A percentile compares a stretch with the other conserved stretches of the same genome.
Conservation (phyloP, 139 green algal species). For the Pseudopediastrum boryanum region DNA sequence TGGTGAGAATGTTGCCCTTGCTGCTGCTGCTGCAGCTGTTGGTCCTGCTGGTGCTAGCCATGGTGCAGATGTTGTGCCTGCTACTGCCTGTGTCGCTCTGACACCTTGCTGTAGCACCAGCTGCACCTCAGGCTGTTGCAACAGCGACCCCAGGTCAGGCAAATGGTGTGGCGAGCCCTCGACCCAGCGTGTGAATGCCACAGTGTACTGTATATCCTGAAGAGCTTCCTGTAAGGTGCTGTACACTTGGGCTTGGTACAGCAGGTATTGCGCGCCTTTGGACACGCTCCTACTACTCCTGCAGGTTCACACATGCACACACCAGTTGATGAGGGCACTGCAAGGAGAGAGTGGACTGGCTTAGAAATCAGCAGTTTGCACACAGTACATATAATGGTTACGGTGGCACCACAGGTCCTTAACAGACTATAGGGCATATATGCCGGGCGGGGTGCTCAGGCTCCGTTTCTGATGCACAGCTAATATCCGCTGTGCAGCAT, state of each 20-base stretch:
- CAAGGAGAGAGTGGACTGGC: slow-evolving; percentile 39
- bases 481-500: too few relatives aligned
- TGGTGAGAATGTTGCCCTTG: neutral
- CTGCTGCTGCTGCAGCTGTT: neutral
- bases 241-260: slow-evolving; percentile 44
- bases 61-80: neutral
- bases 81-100: too few relatives aligned
- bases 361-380: too few relatives aligned
- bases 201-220: slow-evolving; percentile 12
- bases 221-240: slow-evolving; percentile 49
- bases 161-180: slow-evolving; percentile 31
- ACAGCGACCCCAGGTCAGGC: slow-evolving; percentile 16
- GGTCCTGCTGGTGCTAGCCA: neutral
- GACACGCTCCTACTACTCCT: slow-evolving; percentile 41
- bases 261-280: slow-evolving; percentile 68
- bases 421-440: too few relatives aligned
- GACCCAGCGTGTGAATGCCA: slow-evolving; percentile 64
- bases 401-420: too few relatives aligned
- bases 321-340: neutral
- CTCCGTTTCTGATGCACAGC: too few relatives aligned
- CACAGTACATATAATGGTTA: too few relatives aligned
- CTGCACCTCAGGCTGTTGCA: slow-evolving; percentile 1
- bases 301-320: neutral
- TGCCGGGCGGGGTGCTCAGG: too few relatives aligned
- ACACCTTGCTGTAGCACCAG: slow-evolving; percentile 26